Evolutionary conservation across 805 yeast genomes (phyloP).

Genomic region (Candida ficus): DNA sequence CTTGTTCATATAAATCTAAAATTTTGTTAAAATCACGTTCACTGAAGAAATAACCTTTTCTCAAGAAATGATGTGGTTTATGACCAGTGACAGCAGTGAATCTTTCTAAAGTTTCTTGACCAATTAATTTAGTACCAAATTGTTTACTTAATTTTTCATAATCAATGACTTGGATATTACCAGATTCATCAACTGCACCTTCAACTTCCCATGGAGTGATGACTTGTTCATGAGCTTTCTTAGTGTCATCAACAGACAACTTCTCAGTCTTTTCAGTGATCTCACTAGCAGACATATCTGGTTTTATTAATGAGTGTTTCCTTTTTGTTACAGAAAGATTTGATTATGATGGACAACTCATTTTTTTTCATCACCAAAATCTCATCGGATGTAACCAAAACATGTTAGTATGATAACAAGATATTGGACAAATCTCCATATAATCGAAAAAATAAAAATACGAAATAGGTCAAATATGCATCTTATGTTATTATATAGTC

Average conservation of each 20-base stretch:
- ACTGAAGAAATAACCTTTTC: slow-evolving; percentile 88
- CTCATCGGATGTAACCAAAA: background rate
- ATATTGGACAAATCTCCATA: too few species aligned
- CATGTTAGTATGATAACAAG: too few species aligned
- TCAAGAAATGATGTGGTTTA: slow-evolving; percentile 84
- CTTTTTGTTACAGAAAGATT: too few species aligned
- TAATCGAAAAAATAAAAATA: too few species aligned
- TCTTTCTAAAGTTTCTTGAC: slow-evolving; percentile 64
- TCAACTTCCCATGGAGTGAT: slow-evolving; percentile 99
- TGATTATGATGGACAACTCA: too few species aligned
- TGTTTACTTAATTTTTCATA: slow-evolving; percentile 81
- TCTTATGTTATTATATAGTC: too few species aligned
- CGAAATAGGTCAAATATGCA: too few species aligned
- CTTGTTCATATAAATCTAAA: slow-evolving; percentile 86
- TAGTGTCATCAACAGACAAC: background rate
- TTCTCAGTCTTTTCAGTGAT: slow-evolving; percentile 4
- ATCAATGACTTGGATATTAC: slow-evolving; percentile 85
- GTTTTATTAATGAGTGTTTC: too few species aligned
- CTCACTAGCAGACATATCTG: slow-evolving; percentile 12
- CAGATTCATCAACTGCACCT: slow-evolving; percentile 93
- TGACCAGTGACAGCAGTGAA: slow-evolving; percentile 83
- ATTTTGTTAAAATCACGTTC: slow-evolving; percentile 80
- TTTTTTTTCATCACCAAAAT: background rate
- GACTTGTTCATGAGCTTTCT: slow-evolving; percentile 14
- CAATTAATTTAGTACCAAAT: slow-evolving; percentile 79